Evolutionary conservation across 225 moss, liverwort and hornwort species (phyloP).

Genomic region (Asterella californica): DNA sequence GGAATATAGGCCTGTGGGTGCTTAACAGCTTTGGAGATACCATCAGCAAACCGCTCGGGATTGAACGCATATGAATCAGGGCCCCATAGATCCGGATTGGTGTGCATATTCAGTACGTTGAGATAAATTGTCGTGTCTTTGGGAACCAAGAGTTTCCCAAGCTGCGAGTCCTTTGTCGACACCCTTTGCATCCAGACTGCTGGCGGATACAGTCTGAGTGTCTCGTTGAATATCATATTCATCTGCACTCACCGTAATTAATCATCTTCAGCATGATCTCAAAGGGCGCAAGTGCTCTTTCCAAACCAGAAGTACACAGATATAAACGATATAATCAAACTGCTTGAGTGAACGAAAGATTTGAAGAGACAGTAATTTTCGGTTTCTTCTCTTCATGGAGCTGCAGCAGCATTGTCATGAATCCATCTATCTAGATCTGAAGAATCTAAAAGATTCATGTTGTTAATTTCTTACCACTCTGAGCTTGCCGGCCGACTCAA

Average conservation of each 20-base stretch:
- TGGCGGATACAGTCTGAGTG: conserved; percentile 12
- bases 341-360: no score
- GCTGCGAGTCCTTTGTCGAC: background rate
- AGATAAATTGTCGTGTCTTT: background rate
- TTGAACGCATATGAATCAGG: background rate
- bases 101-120: conserved; percentile 5
- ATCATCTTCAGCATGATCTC: no score
- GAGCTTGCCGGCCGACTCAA: background rate
- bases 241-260: background rate
- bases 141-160: background rate
- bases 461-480: background rate
- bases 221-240: conserved; percentile 2
- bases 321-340: no score
- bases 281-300: no score
- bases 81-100: conserved; percentile 4
- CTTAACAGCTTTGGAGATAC: conserved; percentile 2
- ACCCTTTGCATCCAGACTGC: background rate
- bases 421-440: no score
- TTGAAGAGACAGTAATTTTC: no score
- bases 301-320: no score
- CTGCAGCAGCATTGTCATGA: no score
- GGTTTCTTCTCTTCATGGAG: no score
- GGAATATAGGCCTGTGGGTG: conserved; percentile 4
- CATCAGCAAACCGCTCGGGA: conserved; percentile 7
- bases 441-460: no score